Base-by-base conservation (phyloP, 306 rosid species). In the Cicer chorassanicum region DNA sequence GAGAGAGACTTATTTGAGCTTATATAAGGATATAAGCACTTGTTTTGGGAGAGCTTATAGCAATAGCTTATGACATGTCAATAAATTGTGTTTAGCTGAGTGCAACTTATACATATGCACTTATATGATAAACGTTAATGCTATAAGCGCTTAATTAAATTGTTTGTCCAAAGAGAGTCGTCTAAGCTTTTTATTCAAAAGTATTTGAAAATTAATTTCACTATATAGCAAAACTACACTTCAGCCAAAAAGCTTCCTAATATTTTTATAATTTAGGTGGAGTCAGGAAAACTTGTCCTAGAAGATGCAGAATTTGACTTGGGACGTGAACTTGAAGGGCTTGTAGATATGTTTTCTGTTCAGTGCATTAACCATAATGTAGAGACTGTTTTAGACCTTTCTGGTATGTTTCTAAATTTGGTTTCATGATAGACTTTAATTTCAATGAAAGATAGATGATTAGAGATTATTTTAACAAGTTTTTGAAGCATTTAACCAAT, bases 271-370 rank as follows among this genome's bases (percentile, higher is more conserved):
- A 63, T 70, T 15, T 81, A 94, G 99, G 99, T 95, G 86, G 99
- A 95, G 80, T 95, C 99, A 1, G 99, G 99, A 80, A 95, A 95
- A 80, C 80, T 95, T 62, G 97, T 95, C 73, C 81, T 95, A 81
- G 99, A 95, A 82, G 96, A 87, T 76, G 87, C 98, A 13, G 99
- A 95, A 65, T 95, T 95, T 64, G 97, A 95, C 73, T 83, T 95
- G 85, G 97, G 93, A 66, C 83, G 98, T 57, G 99, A 95, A 81
- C 99, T 95, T 48, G 99, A 95, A 87, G 99, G 99, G 60, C 96
- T 95, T 68, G 92, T 90, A 12, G 99, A 95, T 82, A 90, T 95
- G 98, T 95, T 95, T 79, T 95, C 99, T 41, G 99, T 95, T 79
- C 99, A 95, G 42, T 85, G 99, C 92, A 89, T 92, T 78, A 90